Evolutionary conservation across 1,139 yeast genomes (phyloP).

Genomic region (Geotrichum bryndzae): DNA sequence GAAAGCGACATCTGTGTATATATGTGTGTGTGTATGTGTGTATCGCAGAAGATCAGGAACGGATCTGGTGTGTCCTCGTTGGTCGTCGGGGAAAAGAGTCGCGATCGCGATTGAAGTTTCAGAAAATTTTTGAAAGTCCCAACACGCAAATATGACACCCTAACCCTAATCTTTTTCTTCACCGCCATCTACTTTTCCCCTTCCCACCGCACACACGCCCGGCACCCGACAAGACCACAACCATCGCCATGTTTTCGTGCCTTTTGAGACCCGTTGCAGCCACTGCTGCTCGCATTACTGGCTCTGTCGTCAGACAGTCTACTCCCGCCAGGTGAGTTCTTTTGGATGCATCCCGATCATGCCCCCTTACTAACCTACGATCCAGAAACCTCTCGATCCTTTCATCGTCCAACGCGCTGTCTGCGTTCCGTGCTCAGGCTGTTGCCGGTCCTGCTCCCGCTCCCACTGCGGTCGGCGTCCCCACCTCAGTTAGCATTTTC

Average conservation of each 20-base stretch:
- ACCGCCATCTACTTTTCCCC: background rate
- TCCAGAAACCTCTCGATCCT: conserved; percentile 21
- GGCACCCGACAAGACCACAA: background rate
- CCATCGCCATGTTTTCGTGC: background rate
- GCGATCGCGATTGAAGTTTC: background rate
- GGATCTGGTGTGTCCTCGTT: background rate
- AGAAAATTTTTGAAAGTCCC: background rate
- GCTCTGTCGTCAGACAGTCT: background rate
- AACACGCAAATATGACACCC: background rate
- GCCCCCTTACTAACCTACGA: background rate
- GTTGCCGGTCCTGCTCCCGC: conserved; percentile 17
- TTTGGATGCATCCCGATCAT: background rate
- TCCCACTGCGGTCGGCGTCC: conserved; percentile 10
- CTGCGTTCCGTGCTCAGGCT: conserved; percentile 18
- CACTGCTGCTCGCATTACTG: background rate
- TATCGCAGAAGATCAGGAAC: background rate
- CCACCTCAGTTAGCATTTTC: conserved; percentile 22
- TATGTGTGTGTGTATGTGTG: background rate
- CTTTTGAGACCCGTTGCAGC: background rate
- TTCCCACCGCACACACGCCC: background rate
- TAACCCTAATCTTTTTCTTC: background rate
- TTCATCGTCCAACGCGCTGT: conserved; percentile 18
- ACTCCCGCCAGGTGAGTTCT: background rate
- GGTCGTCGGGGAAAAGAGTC: background rate
- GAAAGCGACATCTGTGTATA: background rate